Conservation (phyloP, 345 rosid species). For the Erysimum cheiranthoides region DNA sequence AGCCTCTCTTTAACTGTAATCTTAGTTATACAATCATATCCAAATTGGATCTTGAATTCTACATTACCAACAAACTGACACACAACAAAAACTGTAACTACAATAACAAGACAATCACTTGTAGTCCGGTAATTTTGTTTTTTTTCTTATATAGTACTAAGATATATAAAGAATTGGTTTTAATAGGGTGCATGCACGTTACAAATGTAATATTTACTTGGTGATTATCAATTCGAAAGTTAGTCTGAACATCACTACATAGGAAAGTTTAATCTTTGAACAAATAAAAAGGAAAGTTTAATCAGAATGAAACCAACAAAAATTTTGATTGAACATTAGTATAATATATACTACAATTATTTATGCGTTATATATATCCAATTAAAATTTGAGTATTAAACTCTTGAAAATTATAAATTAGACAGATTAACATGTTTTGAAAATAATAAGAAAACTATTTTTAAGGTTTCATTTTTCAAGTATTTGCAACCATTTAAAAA, state of each 20-base stretch:
- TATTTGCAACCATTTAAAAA: background rate
- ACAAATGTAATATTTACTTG: conserved; percentile 7
- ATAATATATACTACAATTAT: background rate
- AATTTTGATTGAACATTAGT: background rate
- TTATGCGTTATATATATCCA: background rate
- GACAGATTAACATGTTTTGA: background rate
- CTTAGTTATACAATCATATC: conserved; percentile 37
- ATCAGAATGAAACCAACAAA: background rate
- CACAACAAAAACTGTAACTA: conserved; percentile 24
- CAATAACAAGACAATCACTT: conserved; percentile 22
- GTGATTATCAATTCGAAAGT: background rate
- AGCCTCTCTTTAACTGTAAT: conserved; percentile 35
- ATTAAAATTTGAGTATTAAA: background rate
- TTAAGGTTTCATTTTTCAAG: background rate
- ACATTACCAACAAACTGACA: conserved; percentile 40
- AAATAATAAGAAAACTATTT: background rate
- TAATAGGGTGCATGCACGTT: background rate
- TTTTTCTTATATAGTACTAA: background rate
- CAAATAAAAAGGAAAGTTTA: background rate
- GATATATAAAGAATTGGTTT: background rate
- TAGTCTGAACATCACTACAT: conserved; percentile 1
- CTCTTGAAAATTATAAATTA: background rate
- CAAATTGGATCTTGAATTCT: conserved; percentile 41
- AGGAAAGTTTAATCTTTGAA: too few relatives aligned
- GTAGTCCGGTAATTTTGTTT: conserved; percentile 8